Evolutionary conservation across 768 basidiomycete species (phyloP).

Genomic region (Crassisporium funariophilum): DNA sequence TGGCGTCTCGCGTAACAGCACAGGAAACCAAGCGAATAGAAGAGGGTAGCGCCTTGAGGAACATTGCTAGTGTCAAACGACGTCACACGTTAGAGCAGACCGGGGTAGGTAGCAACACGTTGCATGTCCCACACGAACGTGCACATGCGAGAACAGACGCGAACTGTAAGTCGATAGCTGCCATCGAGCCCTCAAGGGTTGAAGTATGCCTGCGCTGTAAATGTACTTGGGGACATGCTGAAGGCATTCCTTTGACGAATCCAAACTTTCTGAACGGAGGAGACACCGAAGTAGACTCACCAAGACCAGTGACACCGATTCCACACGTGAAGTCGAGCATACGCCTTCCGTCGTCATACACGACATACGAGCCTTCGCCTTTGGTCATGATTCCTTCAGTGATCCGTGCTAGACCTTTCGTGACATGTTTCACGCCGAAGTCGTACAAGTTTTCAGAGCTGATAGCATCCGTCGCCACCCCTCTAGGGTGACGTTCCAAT

Average conservation of each 20-base stretch:
- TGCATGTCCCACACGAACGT: too few species aligned
- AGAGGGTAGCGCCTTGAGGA: background rate
- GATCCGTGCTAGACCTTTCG: conserved; percentile 46
- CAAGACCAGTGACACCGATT: conserved; percentile 85
- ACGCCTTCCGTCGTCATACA: conserved; percentile 69
- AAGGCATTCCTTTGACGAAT: too few species aligned
- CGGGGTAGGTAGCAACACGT: too few species aligned
- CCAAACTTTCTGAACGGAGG: background rate
- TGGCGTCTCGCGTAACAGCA: background rate
- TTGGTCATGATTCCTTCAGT: conserved; percentile 62
- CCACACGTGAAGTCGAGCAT: conserved; percentile 87
- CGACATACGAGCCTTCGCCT: conserved; percentile 74
- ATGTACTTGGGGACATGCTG: background rate
- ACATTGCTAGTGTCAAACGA: too few species aligned
- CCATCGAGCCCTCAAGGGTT: too few species aligned
- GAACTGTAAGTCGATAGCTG: too few species aligned
- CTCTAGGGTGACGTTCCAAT: conserved; percentile 3
- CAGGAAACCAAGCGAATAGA: background rate
- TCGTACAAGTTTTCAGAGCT: conserved; percentile 32
- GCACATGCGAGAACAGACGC: too few species aligned
- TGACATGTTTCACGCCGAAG: conserved; percentile 48
- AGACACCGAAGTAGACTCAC: conserved; percentile 35
- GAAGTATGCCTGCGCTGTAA: too few species aligned
- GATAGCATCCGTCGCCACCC: conserved; percentile 16
- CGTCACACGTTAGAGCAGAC: too few species aligned